Evolutionary conservation across 2,329 filamentous ascomycete genomes (phyloP).

Genomic region (Aspergillus ustus): DNA sequence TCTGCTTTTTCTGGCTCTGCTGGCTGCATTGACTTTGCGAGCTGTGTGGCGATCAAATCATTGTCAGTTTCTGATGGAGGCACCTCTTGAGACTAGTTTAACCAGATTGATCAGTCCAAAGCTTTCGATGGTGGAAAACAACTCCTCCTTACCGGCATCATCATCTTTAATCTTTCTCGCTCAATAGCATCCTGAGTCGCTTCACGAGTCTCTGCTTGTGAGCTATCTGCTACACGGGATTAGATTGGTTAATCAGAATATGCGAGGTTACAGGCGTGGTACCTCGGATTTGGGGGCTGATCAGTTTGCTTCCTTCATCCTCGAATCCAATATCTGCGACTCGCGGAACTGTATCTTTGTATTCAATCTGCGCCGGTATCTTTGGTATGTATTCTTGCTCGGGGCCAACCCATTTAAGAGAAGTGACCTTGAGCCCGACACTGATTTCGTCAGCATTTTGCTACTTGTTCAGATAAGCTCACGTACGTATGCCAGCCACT

Average conservation of each 20-base stretch:
- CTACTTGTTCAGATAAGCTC: background rate
- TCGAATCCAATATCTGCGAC: constrained; percentile 34
- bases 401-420: constrained; percentile 37
- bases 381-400: constrained; percentile 29
- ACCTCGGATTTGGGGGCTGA: constrained; percentile 2
- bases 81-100: constrained; percentile 24
- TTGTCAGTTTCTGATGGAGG: constrained; percentile 27
- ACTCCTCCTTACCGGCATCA: constrained; percentile 32
- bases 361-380: constrained; percentile 37
- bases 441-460: constrained; percentile 27
- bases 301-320: constrained; percentile 11
- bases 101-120: constrained; percentile 8
- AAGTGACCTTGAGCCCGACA: constrained; percentile 40
- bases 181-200: constrained; percentile 35
- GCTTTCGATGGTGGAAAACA: background rate
- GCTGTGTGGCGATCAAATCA: constrained; percentile 37
- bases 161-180: constrained; percentile 35
- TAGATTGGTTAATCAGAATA: background rate
- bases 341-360: constrained; percentile 30
- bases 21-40: constrained; percentile 13
- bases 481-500: constrained; percentile 47
- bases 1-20: constrained; percentile 17
- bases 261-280: background rate
- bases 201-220: constrained; percentile 33
- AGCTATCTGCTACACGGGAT: constrained; percentile 13